Evolutionary conservation across 148 eudicot genomes (phyloP).

Genomic region (Camellia lanceoleosa): DNA sequence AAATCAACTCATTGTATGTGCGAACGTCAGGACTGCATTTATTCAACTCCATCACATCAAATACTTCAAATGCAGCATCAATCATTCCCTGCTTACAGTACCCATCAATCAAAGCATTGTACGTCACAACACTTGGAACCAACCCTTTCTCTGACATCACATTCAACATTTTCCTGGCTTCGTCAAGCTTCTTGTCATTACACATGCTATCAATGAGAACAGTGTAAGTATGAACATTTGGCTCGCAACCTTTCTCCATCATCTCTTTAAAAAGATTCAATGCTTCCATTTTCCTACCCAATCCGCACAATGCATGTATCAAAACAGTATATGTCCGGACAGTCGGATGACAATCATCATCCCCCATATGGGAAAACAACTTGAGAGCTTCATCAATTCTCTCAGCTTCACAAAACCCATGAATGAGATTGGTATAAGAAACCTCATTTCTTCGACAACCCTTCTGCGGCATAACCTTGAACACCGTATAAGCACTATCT

Average conservation of each 20-base stretch:
- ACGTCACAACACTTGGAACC: constrained; percentile 56
- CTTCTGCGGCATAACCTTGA: constrained; percentile 49
- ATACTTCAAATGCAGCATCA: constrained; percentile 56
- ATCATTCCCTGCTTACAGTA: constrained; percentile 62
- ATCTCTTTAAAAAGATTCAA: constrained; percentile 58
- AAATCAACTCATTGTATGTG: constrained; percentile 77
- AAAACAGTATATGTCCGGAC: constrained; percentile 76
- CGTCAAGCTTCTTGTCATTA: constrained; percentile 49
- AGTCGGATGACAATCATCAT: constrained; percentile 59
- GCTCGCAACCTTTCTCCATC: constrained; percentile 61
- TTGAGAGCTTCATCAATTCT: constrained; percentile 60
- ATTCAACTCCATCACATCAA: constrained; percentile 53
- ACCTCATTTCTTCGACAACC: constrained; percentile 77
- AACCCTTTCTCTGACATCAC: constrained; percentile 46
- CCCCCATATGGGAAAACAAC: constrained; percentile 54
- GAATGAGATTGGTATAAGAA: constrained; percentile 74
- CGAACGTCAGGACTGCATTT: constrained; percentile 59
- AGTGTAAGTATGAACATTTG: constrained; percentile 75
- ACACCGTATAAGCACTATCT: constrained; percentile 54
- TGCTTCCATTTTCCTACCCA: constrained; percentile 50
- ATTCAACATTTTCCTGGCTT: constrained; percentile 52
- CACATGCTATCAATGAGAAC: constrained; percentile 62
- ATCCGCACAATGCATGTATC: constrained; percentile 58
- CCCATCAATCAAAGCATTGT: constrained; percentile 78
- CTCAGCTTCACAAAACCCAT: constrained; percentile 69